Conservation (phyloP, 805 yeast genomes). For the Zygosaccharomyces siamensis region DNA sequence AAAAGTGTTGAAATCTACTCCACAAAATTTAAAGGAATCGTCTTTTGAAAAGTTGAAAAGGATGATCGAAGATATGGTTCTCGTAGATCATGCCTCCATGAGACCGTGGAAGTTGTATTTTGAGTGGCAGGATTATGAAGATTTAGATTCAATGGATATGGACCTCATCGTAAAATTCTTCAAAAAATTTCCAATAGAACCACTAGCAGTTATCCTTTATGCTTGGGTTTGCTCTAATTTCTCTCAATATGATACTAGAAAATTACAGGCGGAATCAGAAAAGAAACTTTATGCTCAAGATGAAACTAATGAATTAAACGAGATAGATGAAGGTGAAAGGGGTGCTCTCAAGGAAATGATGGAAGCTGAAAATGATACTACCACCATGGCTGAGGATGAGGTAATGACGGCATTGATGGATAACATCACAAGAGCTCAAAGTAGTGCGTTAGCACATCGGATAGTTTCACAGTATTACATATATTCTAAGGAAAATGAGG, state of each 20-base stretch:
- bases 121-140: slow-evolving; percentile 63
- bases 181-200: slow-evolving; percentile 51
- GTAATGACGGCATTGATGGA: slow-evolving; percentile 46
- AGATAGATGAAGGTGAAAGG: slow-evolving; percentile 24
- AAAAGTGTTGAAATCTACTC: slow-evolving; percentile 49
- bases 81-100: slow-evolving; percentile 55
- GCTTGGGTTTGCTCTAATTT: slow-evolving; percentile 64
- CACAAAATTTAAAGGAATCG: slow-evolving; percentile 39
- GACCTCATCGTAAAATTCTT: slow-evolving; percentile 48
- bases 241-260: slow-evolving; percentile 50
- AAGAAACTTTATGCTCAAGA: slow-evolving; percentile 6
- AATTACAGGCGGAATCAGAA: slow-evolving; percentile 9
- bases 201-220: slow-evolving; percentile 56
- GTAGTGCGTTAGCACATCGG: slow-evolving; percentile 57
- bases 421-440: slow-evolving; percentile 44
- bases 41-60: slow-evolving; percentile 44
- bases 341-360: slow-evolving; percentile 21
- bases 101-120: slow-evolving; percentile 70
- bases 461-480: slow-evolving; percentile 58
- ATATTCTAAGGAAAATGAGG: slow-evolving; percentile 56
- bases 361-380: slow-evolving; percentile 26
- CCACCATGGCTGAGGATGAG: slow-evolving; percentile 43
- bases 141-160: slow-evolving; percentile 47
- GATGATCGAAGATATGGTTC: slow-evolving; percentile 66
- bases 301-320: slow-evolving; percentile 17